Evolutionary conservation across 2,329 filamentous ascomycete genomes (phyloP), one percentile per base, ranked within the genome.

Genomic region (Alternaria sp.): DNA sequence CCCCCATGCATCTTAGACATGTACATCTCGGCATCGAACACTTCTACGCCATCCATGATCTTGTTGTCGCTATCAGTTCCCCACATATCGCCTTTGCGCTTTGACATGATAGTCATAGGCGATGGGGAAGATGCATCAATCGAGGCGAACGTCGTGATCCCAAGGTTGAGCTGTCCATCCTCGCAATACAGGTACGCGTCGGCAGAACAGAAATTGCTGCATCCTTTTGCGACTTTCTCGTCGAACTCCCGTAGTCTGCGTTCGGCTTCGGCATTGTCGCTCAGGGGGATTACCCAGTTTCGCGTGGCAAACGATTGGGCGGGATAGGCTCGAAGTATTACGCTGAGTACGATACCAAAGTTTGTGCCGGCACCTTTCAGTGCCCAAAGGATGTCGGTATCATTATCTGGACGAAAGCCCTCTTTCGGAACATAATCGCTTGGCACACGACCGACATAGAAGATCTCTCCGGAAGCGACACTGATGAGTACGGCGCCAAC

Each of bases 11-110:
- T 87, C 12, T 64, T 69, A 2, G 85, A 85, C 75, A 90, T 82
- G 76, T 89, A 88, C 84, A 89, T 86, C 55, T 90, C 87, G 0
- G 81, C 79, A 0, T 88, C 84, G 63, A 90, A 90, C 62, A 89
- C 61, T 43, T 77, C 83, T 10, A 87, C 67, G 43, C 80, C 67
- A 62, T 90, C 81, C 9, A 87, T 81, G 0, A 55, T 46, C 61
- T 82, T 77, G 25, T 36, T 67, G 52, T 68, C 68, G 3, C 72
- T 28, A 69, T 80, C 78, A 0, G 66, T 71, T 3, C 83, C 50
- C 83, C 30, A 81, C 46, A 59, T 46, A 10, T 26, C 30, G 6
- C 43, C 28, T 5, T 44, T 4, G 25, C 21, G 17, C 15, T 36
- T 43, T 6, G 28, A 2, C 6, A 12, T 47, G 10, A 7, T 23